phyloP scores from a whole-genome alignment of 75 land plant species.

The Sequoiadendron giganteum region DNA sequence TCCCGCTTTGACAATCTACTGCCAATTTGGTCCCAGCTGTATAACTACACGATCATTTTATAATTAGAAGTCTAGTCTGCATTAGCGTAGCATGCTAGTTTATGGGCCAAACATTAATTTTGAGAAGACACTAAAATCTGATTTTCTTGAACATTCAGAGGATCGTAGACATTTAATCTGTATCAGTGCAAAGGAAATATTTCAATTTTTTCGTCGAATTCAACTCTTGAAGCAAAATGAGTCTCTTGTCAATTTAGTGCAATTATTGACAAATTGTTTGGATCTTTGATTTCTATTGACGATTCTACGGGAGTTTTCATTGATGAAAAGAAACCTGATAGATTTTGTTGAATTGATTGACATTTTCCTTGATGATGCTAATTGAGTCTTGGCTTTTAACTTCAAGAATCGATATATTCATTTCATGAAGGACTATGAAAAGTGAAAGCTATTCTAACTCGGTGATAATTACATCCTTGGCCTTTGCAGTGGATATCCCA shows the following conservation, averaged over 20 bases:
- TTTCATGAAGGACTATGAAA: too few species aligned
- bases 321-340: too few species aligned
- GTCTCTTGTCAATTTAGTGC: neutral
- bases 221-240: neutral
- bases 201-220: neutral
- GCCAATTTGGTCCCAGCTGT: neutral
- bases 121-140: neutral
- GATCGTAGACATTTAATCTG: neutral
- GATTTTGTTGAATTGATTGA: too few species aligned
- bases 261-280: too few species aligned
- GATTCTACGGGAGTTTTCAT: too few species aligned
- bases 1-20: neutral
- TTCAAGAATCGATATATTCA: too few species aligned
- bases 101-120: neutral
- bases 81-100: neutral
- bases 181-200: neutral
- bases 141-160: neutral
- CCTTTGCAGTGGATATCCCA: too few species aligned
- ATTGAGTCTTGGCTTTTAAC: too few species aligned
- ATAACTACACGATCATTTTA: neutral
- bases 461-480: too few species aligned
- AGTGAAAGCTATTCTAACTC: too few species aligned
- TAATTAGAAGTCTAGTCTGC: neutral
- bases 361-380: too few species aligned
- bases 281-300: too few species aligned